Evolutionary conservation across 1,139 yeast species (phyloP).

Genomic region (Pichia norvegensis): DNA sequence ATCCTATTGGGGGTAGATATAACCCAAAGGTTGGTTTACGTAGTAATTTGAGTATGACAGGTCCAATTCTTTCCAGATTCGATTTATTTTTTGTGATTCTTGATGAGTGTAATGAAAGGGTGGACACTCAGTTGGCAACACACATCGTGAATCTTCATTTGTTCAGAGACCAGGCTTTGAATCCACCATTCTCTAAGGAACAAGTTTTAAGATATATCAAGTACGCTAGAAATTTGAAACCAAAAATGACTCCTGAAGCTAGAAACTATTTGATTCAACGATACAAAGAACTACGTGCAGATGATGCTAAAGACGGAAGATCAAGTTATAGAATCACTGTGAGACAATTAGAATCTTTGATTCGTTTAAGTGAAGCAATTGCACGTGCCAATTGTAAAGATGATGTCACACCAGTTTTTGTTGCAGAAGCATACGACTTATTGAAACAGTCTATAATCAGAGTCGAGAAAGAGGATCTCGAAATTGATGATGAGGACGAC

Average conservation of each 20-base stretch:
- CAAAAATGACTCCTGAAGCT: conserved; percentile 77
- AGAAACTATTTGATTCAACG: conserved; percentile 68
- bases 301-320: conserved; percentile 91
- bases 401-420: conserved; percentile 77
- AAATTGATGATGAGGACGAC: conserved; percentile 62
- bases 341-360: conserved; percentile 91
- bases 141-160: conserved; percentile 93
- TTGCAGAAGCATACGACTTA: conserved; percentile 87
- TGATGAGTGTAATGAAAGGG: conserved; percentile 89
- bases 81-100: conserved; percentile 90
- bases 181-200: conserved; percentile 85
- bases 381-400: conserved; percentile 96
- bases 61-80: conserved; percentile 98
- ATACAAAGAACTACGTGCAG: conserved; percentile 81
- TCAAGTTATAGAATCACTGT: conserved; percentile 91
- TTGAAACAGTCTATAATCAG: conserved; percentile 87
- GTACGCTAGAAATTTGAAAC: conserved; percentile 91
- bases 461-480: conserved; percentile 91
- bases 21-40: conserved; percentile 79
- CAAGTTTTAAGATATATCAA: conserved; percentile 83
- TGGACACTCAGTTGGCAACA: conserved; percentile 82
- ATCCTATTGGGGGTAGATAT: conserved; percentile 93
- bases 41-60: conserved; percentile 93
- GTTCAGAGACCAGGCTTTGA: conserved; percentile 82
- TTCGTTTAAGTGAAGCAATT: conserved; percentile 90